Evolutionary conservation across 2,329 filamentous ascomycete genomes (phyloP), one percentile per base, ranked within the genome.

Genomic region (Pestalotiopsis fici): DNA sequence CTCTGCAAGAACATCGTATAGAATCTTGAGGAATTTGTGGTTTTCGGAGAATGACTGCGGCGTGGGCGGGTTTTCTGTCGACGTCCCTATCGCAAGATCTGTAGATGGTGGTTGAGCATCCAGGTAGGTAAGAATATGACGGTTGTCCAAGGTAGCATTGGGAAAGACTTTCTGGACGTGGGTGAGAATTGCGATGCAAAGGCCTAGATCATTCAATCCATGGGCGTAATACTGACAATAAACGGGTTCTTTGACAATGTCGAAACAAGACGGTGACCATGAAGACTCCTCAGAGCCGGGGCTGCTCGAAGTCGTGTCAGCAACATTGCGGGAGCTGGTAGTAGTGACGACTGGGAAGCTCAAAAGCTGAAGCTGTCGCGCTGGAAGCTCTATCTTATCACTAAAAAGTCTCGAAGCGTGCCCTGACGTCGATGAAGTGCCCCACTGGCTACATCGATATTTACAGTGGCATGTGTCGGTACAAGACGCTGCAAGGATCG

Each of bases 21-120:
- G 82, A 63, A 91, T 86, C 11, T 79, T 74, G n/a, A 89, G 74
- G 75, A 92, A 92, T 25, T 79, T 77, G 11, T 79, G 83, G 74
- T 92, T 92, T 73, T 87, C 85, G 25, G 76, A 80, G 73, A 92
- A 90, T 25, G 87, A 85, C 50, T 81, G 78, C 3, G 90, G 88
- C 0, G 87, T 90, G 1, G 89, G 89, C 1, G 89, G 89, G n/a
- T 90, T 69, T 18, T 79, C 73, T 5, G 85, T 86, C 0, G 88
- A 86, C 2, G 83, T 87, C 61, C 90, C 90, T 68, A 92, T 86
- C 15, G 88, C 83, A 23, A 91, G 79, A 31, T 77, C 75, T 5
- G 80, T 75, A 3, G 80, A 85, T 0, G 89, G 89, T 2, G 89
- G 88, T 15, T 82, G 78, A 50, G 84, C 86, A 47, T 87, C 83